Evolutionary conservation across 1,139 yeast genomes (phyloP).

Genomic region (Yamadazyma oceani): DNA sequence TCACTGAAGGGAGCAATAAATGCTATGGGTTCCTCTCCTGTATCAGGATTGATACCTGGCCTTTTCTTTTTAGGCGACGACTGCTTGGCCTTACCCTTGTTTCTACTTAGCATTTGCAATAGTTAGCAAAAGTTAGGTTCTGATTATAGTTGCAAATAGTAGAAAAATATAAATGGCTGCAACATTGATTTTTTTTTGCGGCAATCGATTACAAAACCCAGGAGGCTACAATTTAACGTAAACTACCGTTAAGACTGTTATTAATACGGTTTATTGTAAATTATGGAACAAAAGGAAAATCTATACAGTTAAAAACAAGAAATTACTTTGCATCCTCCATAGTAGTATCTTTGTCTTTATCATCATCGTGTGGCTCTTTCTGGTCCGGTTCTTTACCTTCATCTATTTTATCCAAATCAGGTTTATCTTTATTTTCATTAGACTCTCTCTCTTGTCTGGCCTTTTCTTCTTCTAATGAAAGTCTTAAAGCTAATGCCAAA

Average conservation of each 20-base stretch:
- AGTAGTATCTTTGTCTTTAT: constrained; percentile 14
- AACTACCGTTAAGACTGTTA: too few relatives aligned
- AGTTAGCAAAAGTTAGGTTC: neutral
- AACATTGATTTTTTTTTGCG: neutral
- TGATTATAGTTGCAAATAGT: too few relatives aligned
- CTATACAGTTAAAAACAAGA: neutral
- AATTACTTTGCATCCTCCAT: constrained; percentile 19
- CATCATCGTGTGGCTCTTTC: constrained; percentile 16
- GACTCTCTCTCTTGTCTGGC: constrained; percentile 70
- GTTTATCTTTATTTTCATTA: constrained; percentile 34
- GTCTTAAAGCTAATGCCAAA: constrained; percentile 87
- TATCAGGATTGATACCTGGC: neutral
- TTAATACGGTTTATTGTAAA: too few relatives aligned
- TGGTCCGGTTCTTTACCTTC: constrained; percentile 28
- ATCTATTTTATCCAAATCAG: constrained; percentile 33
- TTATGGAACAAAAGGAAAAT: too few relatives aligned
- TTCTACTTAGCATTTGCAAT: constrained; percentile 9
- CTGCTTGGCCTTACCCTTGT: constrained; percentile 2
- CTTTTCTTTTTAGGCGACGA: neutral
- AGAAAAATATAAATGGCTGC: neutral
- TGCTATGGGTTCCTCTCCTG: constrained; percentile 1
- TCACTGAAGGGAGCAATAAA: constrained; percentile 24
- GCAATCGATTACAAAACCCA: too few relatives aligned
- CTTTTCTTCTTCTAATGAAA: constrained; percentile 81
- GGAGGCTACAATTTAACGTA: too few relatives aligned